A percentile compares a stretch with the other conserved stretches of the same genome.
phyloP scores from a whole-genome alignment of 371 early-diverging fungal species.

The Paraphysoderma sedebokerense region DNA sequence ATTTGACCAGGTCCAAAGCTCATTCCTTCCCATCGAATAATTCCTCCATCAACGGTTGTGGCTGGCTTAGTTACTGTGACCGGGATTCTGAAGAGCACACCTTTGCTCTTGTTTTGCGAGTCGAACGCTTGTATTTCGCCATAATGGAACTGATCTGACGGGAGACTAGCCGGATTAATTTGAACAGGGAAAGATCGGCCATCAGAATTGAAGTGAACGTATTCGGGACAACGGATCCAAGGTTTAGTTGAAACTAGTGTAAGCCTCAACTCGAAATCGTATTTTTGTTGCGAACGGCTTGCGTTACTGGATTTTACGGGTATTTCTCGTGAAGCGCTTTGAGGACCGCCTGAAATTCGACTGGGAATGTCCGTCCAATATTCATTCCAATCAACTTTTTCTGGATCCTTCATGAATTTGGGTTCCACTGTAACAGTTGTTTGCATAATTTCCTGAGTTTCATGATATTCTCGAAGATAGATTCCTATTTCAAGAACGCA shows the following conservation, averaged over 20 bases:
- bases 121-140: constrained; percentile 69
- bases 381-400: constrained; percentile 34
- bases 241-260: constrained; percentile 44
- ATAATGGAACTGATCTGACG: constrained; percentile 54
- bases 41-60: constrained; percentile 2
- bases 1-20: constrained; percentile 44
- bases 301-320: neutral
- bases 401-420: constrained; percentile 50
- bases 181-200: constrained; percentile 48
- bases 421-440: constrained; percentile 45
- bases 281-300: constrained; percentile 15
- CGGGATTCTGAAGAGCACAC: constrained; percentile 70
- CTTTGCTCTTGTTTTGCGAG: constrained; percentile 44
- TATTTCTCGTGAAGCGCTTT: no score
- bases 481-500: constrained; percentile 30
- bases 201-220: neutral
- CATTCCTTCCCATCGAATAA: constrained; percentile 4
- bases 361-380: neutral
- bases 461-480: constrained; percentile 64
- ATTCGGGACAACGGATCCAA: constrained; percentile 67
- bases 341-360: no score
- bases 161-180: constrained; percentile 64
- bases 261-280: constrained; percentile 63
- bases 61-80: constrained; percentile 76
- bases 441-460: constrained; percentile 43